A percentile compares a stretch with the other conserved stretches of the same genome.
phyloP scores from a whole-genome alignment of 2,329 filamentous ascomycete genomes.

The Diplocarpon mali region DNA sequence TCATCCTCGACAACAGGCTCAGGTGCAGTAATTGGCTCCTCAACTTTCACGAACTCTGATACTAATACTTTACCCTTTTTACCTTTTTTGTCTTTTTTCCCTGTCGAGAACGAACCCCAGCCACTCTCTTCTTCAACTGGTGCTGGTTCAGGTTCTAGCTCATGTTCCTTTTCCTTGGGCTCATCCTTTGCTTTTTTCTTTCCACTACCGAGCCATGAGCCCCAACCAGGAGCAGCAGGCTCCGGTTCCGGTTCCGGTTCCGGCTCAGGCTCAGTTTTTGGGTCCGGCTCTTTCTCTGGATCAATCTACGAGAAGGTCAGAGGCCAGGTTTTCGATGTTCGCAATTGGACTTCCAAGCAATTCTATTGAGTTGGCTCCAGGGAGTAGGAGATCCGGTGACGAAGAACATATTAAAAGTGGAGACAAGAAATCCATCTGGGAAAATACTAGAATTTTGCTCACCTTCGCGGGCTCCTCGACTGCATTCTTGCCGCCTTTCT shows the following conservation, averaged over 20 bases:
- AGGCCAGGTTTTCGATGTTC: not conserved
- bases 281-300: slow-evolving; percentile 18
- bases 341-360: too few species aligned
- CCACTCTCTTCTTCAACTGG: slow-evolving; percentile 18
- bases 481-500: slow-evolving; percentile 13
- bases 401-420: too few species aligned
- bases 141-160: slow-evolving; percentile 27
- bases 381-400: too few species aligned
- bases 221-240: slow-evolving; percentile 24
- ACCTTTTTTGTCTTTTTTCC: slow-evolving; percentile 5
- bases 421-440: too few species aligned
- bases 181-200: slow-evolving; percentile 19
- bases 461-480: slow-evolving; percentile 28
- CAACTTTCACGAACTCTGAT: not conserved
- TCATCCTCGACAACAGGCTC: slow-evolving; percentile 15
- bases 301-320: not conserved
- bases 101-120: slow-evolving; percentile 33
- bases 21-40: slow-evolving; percentile 22
- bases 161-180: slow-evolving; percentile 25
- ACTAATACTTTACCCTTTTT: slow-evolving; percentile 1
- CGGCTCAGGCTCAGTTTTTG: slow-evolving; percentile 23
- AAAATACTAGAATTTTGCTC: not conserved
- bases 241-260: slow-evolving; percentile 27
- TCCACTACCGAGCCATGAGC: slow-evolving; percentile 22
- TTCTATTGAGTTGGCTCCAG: too few species aligned